Evolutionary conservation across 225 moss, liverwort and hornwort species (phyloP), one percentile per base, ranked within the genome.

Genomic region (Pseudisothecium myosuroides): DNA sequence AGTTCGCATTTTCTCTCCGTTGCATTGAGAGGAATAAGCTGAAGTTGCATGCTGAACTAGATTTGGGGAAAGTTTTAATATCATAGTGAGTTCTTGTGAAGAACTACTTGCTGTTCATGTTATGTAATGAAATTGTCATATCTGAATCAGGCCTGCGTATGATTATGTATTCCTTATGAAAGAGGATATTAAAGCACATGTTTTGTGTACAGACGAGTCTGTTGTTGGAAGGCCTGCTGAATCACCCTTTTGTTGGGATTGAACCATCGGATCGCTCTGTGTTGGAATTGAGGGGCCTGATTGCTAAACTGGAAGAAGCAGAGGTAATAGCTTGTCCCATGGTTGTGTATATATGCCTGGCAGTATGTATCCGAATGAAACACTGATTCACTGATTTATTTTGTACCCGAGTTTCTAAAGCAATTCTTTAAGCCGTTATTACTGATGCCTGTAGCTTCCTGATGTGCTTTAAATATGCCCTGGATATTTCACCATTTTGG

Each of bases 191-290:
- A 47, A 91, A 63, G 63, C 63, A 37, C 41, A 27, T 71, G 82
- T 56, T 65, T 88, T 82, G 54, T 90, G 47, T 88, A 78, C 95
- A 96, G 98, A 91, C 95, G 58, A 97, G 80, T 90, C 88, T 97
- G 85, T 87, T 98, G 55, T 91, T 96, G 91, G 98, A 98, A 95
- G 98, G 97, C 62, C 91, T 98, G 85, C 86, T 97, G 85, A 96
- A 97, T 93, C 97, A 94, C 87, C 95, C 96, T 67, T 93, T 90
- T 60, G 97, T 97, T 50, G 92, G 91, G 58, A 92, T 98, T 71
- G 92, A 95, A 65, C 69, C 91, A 69, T 91, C 90, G 36, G 98
- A 98, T 94, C 95, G 95, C 87, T 92, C 95, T 85, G 96, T 92
- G 6, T 81, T 88, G 75, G 97, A 98, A 85, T 91, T 98, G 52